These are phyloP conservation scores for Medakamo hakoo DNA, from an alignment of 139 green algal genomes.

Conservation along the genomic window DNA sequence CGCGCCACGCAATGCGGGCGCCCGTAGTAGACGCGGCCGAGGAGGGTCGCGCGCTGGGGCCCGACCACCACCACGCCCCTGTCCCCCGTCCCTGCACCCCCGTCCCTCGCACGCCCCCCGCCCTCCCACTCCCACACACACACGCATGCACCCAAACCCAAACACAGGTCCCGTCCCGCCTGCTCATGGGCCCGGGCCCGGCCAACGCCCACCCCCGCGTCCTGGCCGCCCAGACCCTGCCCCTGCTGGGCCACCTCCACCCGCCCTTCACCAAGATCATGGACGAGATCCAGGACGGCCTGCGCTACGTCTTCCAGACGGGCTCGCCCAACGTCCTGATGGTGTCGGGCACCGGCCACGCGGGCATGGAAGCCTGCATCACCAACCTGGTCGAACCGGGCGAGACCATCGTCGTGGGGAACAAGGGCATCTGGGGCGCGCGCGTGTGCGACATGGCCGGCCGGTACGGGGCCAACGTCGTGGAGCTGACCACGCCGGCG, in stretches of 20 bases:
- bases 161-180: conserved; percentile 38
- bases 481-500: conserved; percentile 26
- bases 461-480: conserved; percentile 47
- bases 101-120: too few species aligned
- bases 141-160: neutral
- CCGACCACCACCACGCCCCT: too few species aligned
- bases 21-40: too few species aligned
- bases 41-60: too few species aligned
- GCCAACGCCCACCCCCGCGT: conserved; percentile 66
- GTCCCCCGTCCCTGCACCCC: too few species aligned
- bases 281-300: conserved; percentile 65
- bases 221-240: conserved; percentile 54
- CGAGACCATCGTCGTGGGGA: conserved; percentile 63
- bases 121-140: too few species aligned
- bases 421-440: conserved; percentile 78
- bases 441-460: conserved; percentile 65
- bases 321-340: conserved; percentile 63
- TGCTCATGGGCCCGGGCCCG: conserved; percentile 74
- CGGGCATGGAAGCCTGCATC: conserved; percentile 84
- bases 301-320: conserved; percentile 69
- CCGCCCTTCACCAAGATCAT: conserved; percentile 88
- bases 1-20: too few species aligned
- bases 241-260: conserved; percentile 79
- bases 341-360: conserved; percentile 63
- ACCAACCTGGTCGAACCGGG: conserved; percentile 82